Evolutionary conservation across 306 rosid genomes (phyloP), one percentile per base, ranked within the genome.

Genomic region (Ziziphus jujuba): DNA sequence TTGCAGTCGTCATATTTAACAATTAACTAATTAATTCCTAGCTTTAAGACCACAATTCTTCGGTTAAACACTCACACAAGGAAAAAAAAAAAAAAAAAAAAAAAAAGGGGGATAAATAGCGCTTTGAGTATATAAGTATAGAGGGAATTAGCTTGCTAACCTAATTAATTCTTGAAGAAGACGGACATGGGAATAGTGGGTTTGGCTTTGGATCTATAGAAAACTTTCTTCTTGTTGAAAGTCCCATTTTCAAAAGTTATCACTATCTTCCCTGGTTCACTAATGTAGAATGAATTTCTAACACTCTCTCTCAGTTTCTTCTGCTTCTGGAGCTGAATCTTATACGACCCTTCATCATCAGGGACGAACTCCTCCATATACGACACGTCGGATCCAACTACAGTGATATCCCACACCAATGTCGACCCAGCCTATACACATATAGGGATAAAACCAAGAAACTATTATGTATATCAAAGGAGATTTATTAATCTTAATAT

Each of bases 361-460:
- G 97, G 97, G 22, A 93, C 57, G 51, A 93, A 93, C 81, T 93
- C 96, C 73, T 93, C 99, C 75, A 86, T 93, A 83, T 86, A 93
- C 7, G 58, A 8, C 28, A 93, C 97, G 5, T 90, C 98, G 96
- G 97, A 90, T 69, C 99, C 96, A 59, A 75, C 80, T 74, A 90
- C 95, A 5, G 89, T 80, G 12, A 84, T 71, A 52, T 90, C 99
- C 99, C 99, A 93, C 52, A 68, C 83, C 66, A 93, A 8, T 50
- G 99, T 93, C 64, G 81, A 87, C 23, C 95, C 96, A 50, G 69
- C 55, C 96, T 92, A 50, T 28, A 45, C 8, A 45, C 8, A 9
- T 45, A 45, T 45, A 45, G 50, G 23, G n/a, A n/a, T n/a, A 17
- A 9, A 8, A 54, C 19, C 24, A 17, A 28, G 4, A 28, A 28